Conservation (phyloP, 192 early-diverging fungal species). For the Diversispora eburnea region DNA sequence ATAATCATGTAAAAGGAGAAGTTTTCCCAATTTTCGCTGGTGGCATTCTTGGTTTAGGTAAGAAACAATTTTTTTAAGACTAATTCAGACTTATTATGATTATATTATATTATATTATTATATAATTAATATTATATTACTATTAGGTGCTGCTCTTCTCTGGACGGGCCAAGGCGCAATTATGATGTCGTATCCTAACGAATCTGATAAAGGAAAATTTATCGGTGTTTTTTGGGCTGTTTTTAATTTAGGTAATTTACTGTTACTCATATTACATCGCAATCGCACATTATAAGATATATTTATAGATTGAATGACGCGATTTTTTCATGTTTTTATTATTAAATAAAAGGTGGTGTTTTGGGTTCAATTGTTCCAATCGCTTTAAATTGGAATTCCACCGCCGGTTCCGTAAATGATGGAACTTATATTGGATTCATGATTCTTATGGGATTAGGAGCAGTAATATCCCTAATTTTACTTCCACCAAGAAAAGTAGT, state of each 20-base stretch:
- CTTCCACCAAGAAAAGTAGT: slow-evolving; percentile 56
- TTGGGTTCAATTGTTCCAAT: slow-evolving; percentile 74
- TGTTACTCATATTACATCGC: too few relatives aligned
- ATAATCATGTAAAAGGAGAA: slow-evolving; percentile 55
- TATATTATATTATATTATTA: background rate
- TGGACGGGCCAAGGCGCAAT: slow-evolving; percentile 79
- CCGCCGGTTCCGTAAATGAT: slow-evolving; percentile 49
- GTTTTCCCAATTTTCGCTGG: slow-evolving; percentile 71
- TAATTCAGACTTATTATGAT: background rate
- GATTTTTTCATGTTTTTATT: background rate
- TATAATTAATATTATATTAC: background rate
- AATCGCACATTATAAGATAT: too few relatives aligned
- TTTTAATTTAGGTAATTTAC: slow-evolving; percentile 55
- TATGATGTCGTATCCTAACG: slow-evolving; percentile 82
- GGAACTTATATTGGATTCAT: slow-evolving; percentile 77
- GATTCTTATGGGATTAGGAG: slow-evolving; percentile 62
- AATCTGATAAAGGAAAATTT: slow-evolving; percentile 76
- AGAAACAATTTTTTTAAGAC: background rate
- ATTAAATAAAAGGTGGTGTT: slow-evolving; percentile 63
- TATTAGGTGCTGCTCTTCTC: slow-evolving; percentile 60
- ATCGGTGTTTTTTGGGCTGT: slow-evolving; percentile 87
- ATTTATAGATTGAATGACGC: background rate
- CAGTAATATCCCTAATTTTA: slow-evolving; percentile 54
- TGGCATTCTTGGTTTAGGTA: slow-evolving; percentile 72
- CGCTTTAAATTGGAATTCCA: slow-evolving; percentile 61